Evolutionary conservation across 352 stramenopile genomes (phyloP), one percentile per base, ranked within the genome.

Genomic region (Phytophthora hybrid): DNA sequence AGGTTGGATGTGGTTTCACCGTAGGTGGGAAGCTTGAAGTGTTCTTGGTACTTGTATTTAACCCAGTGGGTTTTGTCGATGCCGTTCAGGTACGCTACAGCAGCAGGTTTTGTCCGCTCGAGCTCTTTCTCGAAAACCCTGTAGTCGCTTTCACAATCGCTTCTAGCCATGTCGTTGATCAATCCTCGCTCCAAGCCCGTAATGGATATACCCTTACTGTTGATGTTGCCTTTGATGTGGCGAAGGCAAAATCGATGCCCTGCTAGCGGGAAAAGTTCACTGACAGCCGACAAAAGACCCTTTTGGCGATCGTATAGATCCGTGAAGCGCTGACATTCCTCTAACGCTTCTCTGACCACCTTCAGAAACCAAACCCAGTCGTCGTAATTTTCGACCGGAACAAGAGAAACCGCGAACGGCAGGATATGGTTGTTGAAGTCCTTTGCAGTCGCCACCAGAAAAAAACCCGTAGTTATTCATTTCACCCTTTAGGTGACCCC

Each of bases 31-130:
- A 37, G 32, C 32, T 37, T 37, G 32, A 37, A 37, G 29, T 10
- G 32, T 4, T 37, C 9, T 37, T 37, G 32, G 32, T 37, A 37
- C 32, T 11, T 37, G 9, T 37, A 37, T 37, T 37, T 37, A 3
- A 74, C 64, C 64, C 64, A 73, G 46, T 77, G 46, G 23, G 69
- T 53, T 39, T 54, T 51, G 13, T 72, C 64, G 11, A 77, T 51
- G 1, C 16, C 23, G 13, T 73, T 31, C 1, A 73, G 21, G 44
- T 71, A 77, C 13, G n/a, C 46, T 0, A 56, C 69, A 2, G 69
- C 59, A 2, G 5, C 41, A 1, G 39, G 23, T 14, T 63, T 63
- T 0, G 39, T 63, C 1, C 2, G 7, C 5, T 11, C 5, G 1
- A 63, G 29, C n/a, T 70, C 39, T 14, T 53, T 66, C 0, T 29